A percentile compares a stretch with the other conserved stretches of the same genome.
Evolutionary conservation across 257 asterid genomes (phyloP).

Genomic region (Ligustrum vulgare): DNA sequence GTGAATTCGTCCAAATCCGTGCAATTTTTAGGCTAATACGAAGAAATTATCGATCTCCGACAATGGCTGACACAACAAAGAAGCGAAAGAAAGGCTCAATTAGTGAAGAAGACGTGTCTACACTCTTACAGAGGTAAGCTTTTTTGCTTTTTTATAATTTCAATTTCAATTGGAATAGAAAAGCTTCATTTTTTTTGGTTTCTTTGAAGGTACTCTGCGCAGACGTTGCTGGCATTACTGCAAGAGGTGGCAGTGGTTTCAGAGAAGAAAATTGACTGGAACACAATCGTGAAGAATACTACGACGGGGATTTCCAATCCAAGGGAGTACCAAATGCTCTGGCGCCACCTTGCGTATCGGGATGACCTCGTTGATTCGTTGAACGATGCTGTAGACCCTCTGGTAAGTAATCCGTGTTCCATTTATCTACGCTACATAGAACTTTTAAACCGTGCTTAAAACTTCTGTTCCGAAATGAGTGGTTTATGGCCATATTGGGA

Average conservation of each 20-base stretch:
- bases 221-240: constrained; percentile 60
- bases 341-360: constrained; percentile 89
- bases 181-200: background rate
- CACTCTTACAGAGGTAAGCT: constrained; percentile 55
- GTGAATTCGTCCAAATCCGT: background rate
- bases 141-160: too few species aligned
- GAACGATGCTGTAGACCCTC: constrained; percentile 43
- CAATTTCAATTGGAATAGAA: background rate
- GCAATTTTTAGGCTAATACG: background rate
- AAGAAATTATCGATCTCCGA: constrained; percentile 10
- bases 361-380: constrained; percentile 47
- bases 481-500: background rate
- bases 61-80: constrained; percentile 61
- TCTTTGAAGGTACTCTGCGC: constrained; percentile 53
- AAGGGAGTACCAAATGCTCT: constrained; percentile 76
- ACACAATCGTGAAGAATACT: constrained; percentile 59
- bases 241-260: constrained; percentile 68
- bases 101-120: constrained; percentile 55
- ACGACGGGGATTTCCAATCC: constrained; percentile 70
- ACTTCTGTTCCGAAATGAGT: background rate
- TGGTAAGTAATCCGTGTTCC: constrained; percentile 33
- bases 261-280: constrained; percentile 75
- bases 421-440: background rate
- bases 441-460: background rate
- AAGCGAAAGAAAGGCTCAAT: constrained; percentile 52